A percentile compares a stretch with the other conserved stretches of the same genome.
Conservation (phyloP, 2,329 filamentous ascomycete genomes). For the Aspergillus sp. region DNA sequence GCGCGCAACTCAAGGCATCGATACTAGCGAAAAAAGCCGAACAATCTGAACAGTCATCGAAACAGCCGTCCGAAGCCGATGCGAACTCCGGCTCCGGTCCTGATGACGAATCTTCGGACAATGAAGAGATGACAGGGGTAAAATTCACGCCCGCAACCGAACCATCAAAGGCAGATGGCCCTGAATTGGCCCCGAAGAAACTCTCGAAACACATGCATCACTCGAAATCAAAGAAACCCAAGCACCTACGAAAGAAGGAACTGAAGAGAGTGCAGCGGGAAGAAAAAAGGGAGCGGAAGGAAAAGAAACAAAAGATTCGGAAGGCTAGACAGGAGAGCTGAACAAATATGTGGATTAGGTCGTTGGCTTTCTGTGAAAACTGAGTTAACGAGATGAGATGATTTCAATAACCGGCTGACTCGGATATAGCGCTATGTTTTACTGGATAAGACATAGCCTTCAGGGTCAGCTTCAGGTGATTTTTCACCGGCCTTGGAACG, state of each 20-base stretch:
- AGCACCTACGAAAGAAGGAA: slow-evolving; percentile 1
- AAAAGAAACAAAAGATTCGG: slow-evolving; percentile 36
- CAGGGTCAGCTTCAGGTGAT: no score
- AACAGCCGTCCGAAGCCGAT: slow-evolving; percentile 11
- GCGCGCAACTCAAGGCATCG: slow-evolving; percentile 41
- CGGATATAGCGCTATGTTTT: not conserved
- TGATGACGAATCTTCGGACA: slow-evolving; percentile 9
- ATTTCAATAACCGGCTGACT: slow-evolving; percentile 2
- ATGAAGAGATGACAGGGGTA: slow-evolving; percentile 6
- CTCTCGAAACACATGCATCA: no score
- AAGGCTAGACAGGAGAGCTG: slow-evolving; percentile 24
- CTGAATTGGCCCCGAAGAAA: not conserved
- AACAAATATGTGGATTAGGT: not conserved
- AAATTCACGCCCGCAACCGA: not conserved
- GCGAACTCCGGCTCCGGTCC: slow-evolving; percentile 6
- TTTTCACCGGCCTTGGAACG: no score
- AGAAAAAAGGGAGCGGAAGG: slow-evolving; percentile 22
- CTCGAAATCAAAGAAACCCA: no score
- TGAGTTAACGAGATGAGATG: not conserved
- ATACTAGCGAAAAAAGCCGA: slow-evolving; percentile 34
- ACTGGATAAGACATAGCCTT: not conserved
- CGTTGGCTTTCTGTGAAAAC: not conserved
- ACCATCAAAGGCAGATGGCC: slow-evolving; percentile 1
- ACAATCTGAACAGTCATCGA: slow-evolving; percentile 15
- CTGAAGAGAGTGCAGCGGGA: slow-evolving; percentile 15